Evolutionary conservation across 805 yeast species (phyloP), one percentile per base, ranked within the genome.

Genomic region (Kodamaea neixiangensis): DNA sequence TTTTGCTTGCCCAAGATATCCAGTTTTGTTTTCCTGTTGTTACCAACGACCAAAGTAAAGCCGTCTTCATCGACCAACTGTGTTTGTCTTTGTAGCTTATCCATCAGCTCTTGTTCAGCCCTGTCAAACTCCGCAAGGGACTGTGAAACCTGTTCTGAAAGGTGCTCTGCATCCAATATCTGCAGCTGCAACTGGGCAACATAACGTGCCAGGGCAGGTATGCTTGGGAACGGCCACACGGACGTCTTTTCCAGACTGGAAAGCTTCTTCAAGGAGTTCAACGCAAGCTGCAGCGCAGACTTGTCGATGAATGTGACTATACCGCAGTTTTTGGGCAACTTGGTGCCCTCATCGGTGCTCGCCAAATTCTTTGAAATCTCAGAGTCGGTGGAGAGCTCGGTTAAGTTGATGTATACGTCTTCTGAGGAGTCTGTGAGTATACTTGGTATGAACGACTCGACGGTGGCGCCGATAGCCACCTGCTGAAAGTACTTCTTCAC

Each of bases 31-130:
- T 89, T 90, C 55, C 96, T 81, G 63, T 89, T 92, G 46, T 89
- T 78, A 9, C 94, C 90, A 17, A 91, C 96, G 41, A 92, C 98
- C 62, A 88, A 72, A 0, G 96, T 90, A 71, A 92, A 92, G 2
- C 97, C 98, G 66, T 92, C 97, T 56, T 87, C 97, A 66, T 92
- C 98, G 2, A 91, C 94, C 29, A 81, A 60, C 42, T 80, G 77
- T 21, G 79, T 77, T 72, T 82, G 82, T 9, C 74, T 74, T 49
- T 77, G 76, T 46, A 85, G 66, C 44, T 78, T 79, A 34, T 82
- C 84, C 22, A 74, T 73, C 1, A 84, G 81, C 52, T 78, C 81
- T 54, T 77, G 77, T 65, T 93, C 98, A 21, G 84, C 80, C 49
- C 76, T 69, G 59, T 86, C 88, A 68, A 91, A 93, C 9, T 81